phyloP scores from a whole-genome alignment of 257 asterid genomes.

The Forsythia suspensa region DNA sequence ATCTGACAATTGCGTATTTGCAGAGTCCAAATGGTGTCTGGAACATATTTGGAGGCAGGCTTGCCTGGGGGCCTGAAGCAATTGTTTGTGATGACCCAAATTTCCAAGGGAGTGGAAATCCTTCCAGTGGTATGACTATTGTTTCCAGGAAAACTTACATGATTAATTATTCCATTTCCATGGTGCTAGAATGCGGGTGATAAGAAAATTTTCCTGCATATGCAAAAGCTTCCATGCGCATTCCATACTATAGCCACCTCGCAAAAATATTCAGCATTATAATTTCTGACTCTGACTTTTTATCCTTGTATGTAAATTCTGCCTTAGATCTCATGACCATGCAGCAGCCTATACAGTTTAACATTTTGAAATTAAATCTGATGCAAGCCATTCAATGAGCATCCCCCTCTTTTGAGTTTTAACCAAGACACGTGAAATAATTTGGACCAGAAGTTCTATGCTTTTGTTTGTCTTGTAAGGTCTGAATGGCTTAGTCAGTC shows the following conservation, averaged over 20 bases:
- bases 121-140: slow-evolving; percentile 36
- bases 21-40: slow-evolving; percentile 47
- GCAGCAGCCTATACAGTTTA: not conserved
- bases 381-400: not conserved
- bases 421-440: not conserved
- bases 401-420: not conserved
- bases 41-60: slow-evolving; percentile 52
- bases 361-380: not conserved
- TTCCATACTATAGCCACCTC: not conserved
- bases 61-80: slow-evolving; percentile 49
- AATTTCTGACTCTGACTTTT: not conserved
- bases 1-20: not conserved
- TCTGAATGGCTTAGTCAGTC: not conserved
- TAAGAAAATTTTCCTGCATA: not conserved
- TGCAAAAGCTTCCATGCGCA: not conserved
- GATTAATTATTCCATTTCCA: not conserved
- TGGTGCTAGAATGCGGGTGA: not conserved
- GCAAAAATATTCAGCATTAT: not conserved
- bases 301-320: not conserved
- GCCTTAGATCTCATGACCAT: not conserved
- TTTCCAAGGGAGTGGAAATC: slow-evolving; percentile 50
- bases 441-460: not conserved
- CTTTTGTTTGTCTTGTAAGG: not conserved
- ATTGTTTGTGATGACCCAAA: slow-evolving; percentile 54
- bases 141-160: slow-evolving; percentile 5